A percentile compares a stretch with the other conserved stretches of the same genome.
Evolutionary conservation across 1,284 basidiomycete species (phyloP).

Genomic region (Trametes hirsuta): DNA sequence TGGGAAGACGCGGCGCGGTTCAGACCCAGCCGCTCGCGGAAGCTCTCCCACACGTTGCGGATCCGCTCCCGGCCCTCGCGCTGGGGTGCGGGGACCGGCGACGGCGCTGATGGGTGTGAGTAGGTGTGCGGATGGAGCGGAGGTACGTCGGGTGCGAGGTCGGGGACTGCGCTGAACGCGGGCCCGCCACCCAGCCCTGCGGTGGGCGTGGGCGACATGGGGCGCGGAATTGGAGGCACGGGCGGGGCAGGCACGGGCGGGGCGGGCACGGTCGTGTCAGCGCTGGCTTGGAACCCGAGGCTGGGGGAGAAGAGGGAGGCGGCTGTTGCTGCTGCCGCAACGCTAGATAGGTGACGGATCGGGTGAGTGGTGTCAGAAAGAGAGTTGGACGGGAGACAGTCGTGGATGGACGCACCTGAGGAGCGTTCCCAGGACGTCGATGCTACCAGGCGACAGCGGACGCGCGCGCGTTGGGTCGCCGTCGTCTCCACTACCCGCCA

Average conservation of each 20-base stretch:
- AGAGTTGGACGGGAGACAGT: not conserved
- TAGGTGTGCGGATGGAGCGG: conserved; percentile 15
- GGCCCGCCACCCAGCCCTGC: conserved; percentile 41
- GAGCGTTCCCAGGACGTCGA: conserved; percentile 80
- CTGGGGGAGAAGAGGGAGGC: conserved; percentile 67
- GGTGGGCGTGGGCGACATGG: conserved; percentile 54
- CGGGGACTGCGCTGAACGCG: conserved; percentile 28
- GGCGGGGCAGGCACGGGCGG: conserved; percentile 16
- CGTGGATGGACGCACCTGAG: conserved; percentile 54
- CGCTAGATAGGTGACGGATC: conserved; percentile 43
- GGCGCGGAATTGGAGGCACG: conserved; percentile 34
- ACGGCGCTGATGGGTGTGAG: not conserved
- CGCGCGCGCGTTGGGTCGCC: conserved; percentile 26
- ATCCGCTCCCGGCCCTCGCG: conserved; percentile 43
- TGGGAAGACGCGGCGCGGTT: conserved; percentile 17
- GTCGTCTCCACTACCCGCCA: conserved; percentile 14
- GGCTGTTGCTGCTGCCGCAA: conserved; percentile 80
- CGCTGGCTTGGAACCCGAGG: conserved; percentile 35
- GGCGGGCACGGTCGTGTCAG: conserved; percentile 20
- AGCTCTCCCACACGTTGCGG: conserved; percentile 63
- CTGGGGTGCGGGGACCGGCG: conserved; percentile 14
- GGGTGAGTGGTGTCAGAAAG: conserved; percentile 12
- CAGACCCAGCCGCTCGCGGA: conserved; percentile 66
- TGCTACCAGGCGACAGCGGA: conserved; percentile 66
- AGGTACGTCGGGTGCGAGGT: conserved; percentile 13